Conservation (phyloP, 1,284 basidiomycete species). For the Inonotus hispidus region DNA sequence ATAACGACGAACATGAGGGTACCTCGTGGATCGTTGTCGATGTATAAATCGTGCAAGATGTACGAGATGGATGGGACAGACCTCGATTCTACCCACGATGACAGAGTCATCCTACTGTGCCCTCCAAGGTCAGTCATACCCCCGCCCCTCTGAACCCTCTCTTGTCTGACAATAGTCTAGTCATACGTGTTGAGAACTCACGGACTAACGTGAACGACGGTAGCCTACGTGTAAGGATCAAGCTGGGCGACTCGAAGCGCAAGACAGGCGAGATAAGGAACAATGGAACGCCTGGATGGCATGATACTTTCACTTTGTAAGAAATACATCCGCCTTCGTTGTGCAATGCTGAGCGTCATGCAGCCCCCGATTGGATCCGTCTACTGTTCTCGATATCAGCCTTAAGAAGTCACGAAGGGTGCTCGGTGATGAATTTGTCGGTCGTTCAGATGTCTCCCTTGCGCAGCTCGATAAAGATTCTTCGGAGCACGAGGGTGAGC, state of each 20-base stretch:
- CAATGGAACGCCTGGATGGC: background rate
- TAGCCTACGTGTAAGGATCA: background rate
- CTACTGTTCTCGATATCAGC: background rate
- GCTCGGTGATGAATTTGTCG: background rate
- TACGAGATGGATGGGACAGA: no score
- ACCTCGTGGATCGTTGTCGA: no score
- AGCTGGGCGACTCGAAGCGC: background rate
- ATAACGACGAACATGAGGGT: no score
- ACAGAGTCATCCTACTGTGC: background rate
- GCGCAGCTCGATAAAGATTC: background rate
- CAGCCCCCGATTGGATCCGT: background rate
- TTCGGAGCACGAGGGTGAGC: background rate
- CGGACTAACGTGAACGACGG: background rate
- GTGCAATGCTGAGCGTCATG: background rate
- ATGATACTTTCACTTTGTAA: background rate
- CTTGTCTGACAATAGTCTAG: background rate
- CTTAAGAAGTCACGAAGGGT: background rate
- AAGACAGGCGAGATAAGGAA: background rate
- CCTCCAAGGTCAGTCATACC: background rate
- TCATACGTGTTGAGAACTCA: background rate
- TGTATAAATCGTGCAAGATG: no score
- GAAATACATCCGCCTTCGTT: background rate
- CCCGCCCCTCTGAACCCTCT: background rate
- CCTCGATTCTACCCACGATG: background rate
- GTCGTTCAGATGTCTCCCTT: background rate